Evolutionary conservation across 2,329 filamentous ascomycete genomes (phyloP), one percentile per base, ranked within the genome.

Genomic region (Calcarisporium arbuscula): DNA sequence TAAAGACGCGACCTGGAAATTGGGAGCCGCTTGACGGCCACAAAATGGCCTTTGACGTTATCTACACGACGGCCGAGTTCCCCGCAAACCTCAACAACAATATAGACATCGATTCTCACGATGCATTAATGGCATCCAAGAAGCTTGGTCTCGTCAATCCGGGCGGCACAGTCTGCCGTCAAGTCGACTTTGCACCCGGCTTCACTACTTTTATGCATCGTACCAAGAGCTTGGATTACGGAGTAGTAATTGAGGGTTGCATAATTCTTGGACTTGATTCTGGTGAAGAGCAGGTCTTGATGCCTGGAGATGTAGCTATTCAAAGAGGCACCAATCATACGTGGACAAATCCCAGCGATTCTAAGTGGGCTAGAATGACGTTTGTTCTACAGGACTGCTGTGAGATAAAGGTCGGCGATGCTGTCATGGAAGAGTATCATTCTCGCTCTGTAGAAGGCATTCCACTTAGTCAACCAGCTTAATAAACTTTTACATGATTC

Each of bases 281-380:
- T n/a, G 71, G 72, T 2, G 68, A 68, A 36, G 58, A 50, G 31
- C 58, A 59, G 28, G 37, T 57, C 17, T 56, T 77, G 61, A 54
- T 57, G 30, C 55, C 61, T 9, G 73, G 73, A 4, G 72, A 77
- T 45, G 54, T 75, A n/a, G 65, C 65, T 8, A 65, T 77, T 15
- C 72, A 77, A 52, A 57, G 74, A 26, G 70, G 63, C 2, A 74
- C 72, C 4, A 70, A 67, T 56, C 73, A 77, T 49, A 62, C 62
- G 18, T 75, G 71, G 72, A 51, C 58, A 31, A 75, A 76, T 38
- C 49, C 56, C 12, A 68, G 61, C 40, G 41, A 52, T 30, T 67
- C 61, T 11, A 61, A 65, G 31, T 72, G 68, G 69, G 57, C 65
- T 12, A 51, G 69, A 11, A 62, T 72, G 53, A 40, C 53, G 51